Evolutionary conservation across 495 filamentous ascomycete genomes (phyloP).

Genomic region (Penicillium bialowiezense): DNA sequence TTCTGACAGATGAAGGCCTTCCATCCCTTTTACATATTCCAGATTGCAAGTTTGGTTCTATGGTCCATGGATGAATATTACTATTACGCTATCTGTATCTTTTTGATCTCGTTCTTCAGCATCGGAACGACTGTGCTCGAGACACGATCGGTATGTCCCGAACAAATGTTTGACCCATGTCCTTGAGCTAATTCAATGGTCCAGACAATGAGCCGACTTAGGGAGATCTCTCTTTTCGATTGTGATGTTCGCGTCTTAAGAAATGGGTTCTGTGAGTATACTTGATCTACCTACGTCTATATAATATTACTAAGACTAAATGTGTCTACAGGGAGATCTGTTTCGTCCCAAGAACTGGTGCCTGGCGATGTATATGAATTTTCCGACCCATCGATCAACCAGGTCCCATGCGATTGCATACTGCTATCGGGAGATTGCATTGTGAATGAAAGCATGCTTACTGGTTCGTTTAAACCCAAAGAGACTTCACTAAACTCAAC

Average conservation of each 20-base stretch:
- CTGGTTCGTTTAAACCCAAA: conserved; percentile 48
- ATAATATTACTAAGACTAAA: background rate
- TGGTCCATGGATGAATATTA: conserved; percentile 97
- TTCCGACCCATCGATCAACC: conserved; percentile 90
- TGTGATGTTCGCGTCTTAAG: conserved; percentile 92
- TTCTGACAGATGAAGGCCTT: conserved; percentile 61
- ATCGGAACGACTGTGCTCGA: conserved; percentile 88
- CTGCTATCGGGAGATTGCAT: conserved; percentile 94
- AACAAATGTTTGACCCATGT: background rate
- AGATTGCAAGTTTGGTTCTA: conserved; percentile 88
- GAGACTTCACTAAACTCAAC: background rate
- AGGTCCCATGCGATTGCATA: conserved; percentile 91
- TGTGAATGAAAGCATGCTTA: conserved; percentile 99
- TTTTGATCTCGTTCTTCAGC: conserved; percentile 88
- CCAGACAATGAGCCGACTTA: conserved; percentile 84
- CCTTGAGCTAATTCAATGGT: conserved; percentile 19
- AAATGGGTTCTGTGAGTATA: conserved; percentile 83
- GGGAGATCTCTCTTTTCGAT: conserved; percentile 90
- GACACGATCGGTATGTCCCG: conserved; percentile 68
- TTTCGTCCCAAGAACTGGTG: conserved; percentile 82
- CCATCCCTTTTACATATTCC: conserved; percentile 98
- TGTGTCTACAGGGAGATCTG: conserved; percentile 65
- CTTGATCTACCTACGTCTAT: background rate
- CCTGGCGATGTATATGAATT: conserved; percentile 98
- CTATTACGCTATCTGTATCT: conserved; percentile 95